A percentile compares a stretch with the other conserved stretches of the same genome.
phyloP scores from a whole-genome alignment of 2,329 filamentous ascomycete genomes.

The Pestalotiopsis sp. region DNA sequence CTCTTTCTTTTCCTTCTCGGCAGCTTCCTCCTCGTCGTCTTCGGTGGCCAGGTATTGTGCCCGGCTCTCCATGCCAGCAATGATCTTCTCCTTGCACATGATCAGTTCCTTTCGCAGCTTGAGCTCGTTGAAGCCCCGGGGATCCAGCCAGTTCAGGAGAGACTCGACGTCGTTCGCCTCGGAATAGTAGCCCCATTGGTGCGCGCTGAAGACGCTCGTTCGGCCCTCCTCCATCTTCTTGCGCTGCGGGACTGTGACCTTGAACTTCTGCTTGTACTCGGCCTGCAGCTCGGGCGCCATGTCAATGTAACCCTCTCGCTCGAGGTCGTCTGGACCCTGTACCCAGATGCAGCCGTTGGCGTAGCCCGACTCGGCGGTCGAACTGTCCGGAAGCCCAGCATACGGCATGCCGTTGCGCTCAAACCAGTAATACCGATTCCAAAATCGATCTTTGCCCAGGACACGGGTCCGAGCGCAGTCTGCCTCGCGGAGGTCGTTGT shows the following conservation, averaged over 20 bases:
- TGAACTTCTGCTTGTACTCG: conserved; percentile 76
- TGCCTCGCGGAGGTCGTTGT: conserved; percentile 91
- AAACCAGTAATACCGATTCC: conserved; percentile 99
- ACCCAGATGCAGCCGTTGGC: conserved; percentile 97
- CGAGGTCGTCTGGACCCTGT: conserved; percentile 89
- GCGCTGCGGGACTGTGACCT: conserved; percentile 82
- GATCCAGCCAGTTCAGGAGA: conserved; percentile 86
- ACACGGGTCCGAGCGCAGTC: conserved; percentile 89
- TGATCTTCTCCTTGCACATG: conserved; percentile 75
- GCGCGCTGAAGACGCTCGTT: conserved; percentile 75
- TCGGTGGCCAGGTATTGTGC: conserved; percentile 68
- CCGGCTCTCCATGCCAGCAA: conserved; percentile 79
- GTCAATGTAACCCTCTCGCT: conserved; percentile 85
- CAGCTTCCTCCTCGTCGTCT: conserved; percentile 39
- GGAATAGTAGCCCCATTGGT: conserved; percentile 91
- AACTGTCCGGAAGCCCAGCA: conserved; percentile 83
- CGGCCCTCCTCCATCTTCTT: conserved; percentile 84
- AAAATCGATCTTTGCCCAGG: conserved; percentile 93
- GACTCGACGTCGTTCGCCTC: conserved; percentile 77
- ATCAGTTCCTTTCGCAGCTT: conserved; percentile 87
- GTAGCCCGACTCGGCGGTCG: conserved; percentile 84
- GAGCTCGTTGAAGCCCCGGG: conserved; percentile 81
- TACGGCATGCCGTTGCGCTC: conserved; percentile 98
- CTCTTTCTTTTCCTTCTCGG: conserved; percentile 38
- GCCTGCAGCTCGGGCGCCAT: conserved; percentile 70